These are phyloP conservation scores for Paramyrothecium roridum DNA, from an alignment of 2,329 filamentous ascomycete genomes.

Conservation along the genomic window DNA sequence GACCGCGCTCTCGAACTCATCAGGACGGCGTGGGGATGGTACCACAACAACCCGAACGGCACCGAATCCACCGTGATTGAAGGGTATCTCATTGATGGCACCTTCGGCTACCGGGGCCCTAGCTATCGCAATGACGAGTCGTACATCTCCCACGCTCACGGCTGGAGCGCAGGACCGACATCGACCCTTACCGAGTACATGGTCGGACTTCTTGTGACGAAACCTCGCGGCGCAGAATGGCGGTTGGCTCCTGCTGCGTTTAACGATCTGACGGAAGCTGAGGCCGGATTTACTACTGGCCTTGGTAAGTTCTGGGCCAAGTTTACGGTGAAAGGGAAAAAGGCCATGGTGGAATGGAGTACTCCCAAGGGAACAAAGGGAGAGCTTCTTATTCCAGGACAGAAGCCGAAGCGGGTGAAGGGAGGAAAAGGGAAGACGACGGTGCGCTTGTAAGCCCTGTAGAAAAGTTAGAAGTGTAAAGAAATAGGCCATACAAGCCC, in stretches of 20 bases:
- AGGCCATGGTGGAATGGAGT: neutral
- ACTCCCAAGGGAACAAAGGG: neutral
- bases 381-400: neutral
- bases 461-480: too few relatives aligned
- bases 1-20: slow-evolving; percentile 53
- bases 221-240: neutral
- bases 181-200: slow-evolving; percentile 40
- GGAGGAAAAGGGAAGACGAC: neutral
- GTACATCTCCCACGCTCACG: slow-evolving; percentile 47
- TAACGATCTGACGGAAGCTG: neutral
- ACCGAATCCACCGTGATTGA: slow-evolving; percentile 58
- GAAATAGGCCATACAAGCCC: too few relatives aligned
- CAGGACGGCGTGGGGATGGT: slow-evolving; percentile 58
- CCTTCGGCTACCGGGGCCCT: slow-evolving; percentile 52
- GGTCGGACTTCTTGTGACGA: slow-evolving; percentile 29
- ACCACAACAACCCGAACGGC: slow-evolving; percentile 53
- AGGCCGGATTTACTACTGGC: neutral
- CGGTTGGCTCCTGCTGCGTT: neutral
- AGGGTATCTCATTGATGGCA: slow-evolving; percentile 53
- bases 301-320: neutral
- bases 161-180: slow-evolving; percentile 47
- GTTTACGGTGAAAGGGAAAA: neutral
- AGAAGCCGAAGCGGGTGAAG: neutral
- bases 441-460: too few relatives aligned
- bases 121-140: slow-evolving; percentile 47